Conservation (phyloP, 352 stramenopile genomes). For the Phytophthora crassamura region DNA sequence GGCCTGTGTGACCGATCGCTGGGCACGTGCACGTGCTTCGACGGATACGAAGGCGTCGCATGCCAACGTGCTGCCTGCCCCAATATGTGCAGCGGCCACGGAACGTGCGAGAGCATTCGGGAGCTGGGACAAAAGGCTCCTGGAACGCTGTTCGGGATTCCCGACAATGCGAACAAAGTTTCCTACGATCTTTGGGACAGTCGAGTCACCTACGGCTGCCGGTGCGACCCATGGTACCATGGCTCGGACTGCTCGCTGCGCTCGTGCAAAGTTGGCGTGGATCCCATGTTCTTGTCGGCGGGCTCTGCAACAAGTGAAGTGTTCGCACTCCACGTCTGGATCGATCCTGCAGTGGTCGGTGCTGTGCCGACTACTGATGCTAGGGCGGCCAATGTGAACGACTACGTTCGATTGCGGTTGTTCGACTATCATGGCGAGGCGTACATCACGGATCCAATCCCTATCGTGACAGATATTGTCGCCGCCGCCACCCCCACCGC, state of each 20-base stretch:
- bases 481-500: background rate
- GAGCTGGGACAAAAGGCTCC: constrained; percentile 60
- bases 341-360: constrained; percentile 24
- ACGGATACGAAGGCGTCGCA: constrained; percentile 88
- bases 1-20: constrained; percentile 89
- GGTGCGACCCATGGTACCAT: constrained; percentile 89
- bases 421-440: constrained; percentile 77
- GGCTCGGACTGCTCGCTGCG: constrained; percentile 84
- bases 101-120: constrained; percentile 75
- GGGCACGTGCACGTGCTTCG: constrained; percentile 90
- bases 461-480: constrained; percentile 24
- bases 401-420: constrained; percentile 56
- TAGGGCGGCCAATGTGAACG: background rate
- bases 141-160: constrained; percentile 49
- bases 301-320: constrained; percentile 51
- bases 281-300: constrained; percentile 62
- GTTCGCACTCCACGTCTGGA: constrained; percentile 55
- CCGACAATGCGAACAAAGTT: constrained; percentile 23
- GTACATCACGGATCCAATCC: constrained; percentile 67
- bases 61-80: constrained; percentile 83
- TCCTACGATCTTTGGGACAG: constrained; percentile 85
- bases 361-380: too few species aligned
- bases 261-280: constrained; percentile 73
- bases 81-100: constrained; percentile 73
- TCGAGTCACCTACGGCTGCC: constrained; percentile 85